Evolutionary conservation across 805 yeast genomes (phyloP).

Genomic region (Jamesozyma spencerorum): DNA sequence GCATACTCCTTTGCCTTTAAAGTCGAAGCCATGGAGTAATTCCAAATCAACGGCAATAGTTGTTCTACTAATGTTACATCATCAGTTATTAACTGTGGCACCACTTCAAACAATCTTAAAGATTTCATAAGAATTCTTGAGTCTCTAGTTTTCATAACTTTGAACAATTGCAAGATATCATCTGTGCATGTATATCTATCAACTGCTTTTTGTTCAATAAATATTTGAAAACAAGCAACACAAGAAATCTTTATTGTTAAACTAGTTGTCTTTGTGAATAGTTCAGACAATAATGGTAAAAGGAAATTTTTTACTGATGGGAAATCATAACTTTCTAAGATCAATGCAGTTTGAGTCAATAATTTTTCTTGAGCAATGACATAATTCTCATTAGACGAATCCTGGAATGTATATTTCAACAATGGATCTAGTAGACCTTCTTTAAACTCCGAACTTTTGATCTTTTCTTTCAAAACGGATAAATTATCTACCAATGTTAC

Average conservation of each 20-base stretch:
- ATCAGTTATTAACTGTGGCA: constrained; percentile 35
- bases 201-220: constrained; percentile 51
- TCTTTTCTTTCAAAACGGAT: constrained; percentile 37
- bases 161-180: constrained; percentile 69
- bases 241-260: constrained; percentile 68
- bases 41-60: constrained; percentile 46
- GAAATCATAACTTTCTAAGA: constrained; percentile 47
- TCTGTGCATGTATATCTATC: constrained; percentile 69
- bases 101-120: constrained; percentile 33
- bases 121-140: constrained; percentile 49
- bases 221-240: constrained; percentile 46
- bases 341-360: constrained; percentile 34
- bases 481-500: constrained; percentile 41
- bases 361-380: constrained; percentile 43
- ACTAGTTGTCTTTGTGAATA: constrained; percentile 79
- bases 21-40: constrained; percentile 38
- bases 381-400: constrained; percentile 12
- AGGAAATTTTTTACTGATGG: constrained; percentile 63
- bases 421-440: constrained; percentile 24
- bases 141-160: constrained; percentile 68
- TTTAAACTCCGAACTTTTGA: constrained; percentile 45
- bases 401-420: constrained; percentile 20
- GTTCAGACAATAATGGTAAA: constrained; percentile 61
- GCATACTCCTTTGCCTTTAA: constrained; percentile 36
- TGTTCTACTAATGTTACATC: constrained; percentile 43